phyloP scores from a whole-genome alignment of 192 early-diverging fungal species.

The Radiomyces spectabilis region DNA sequence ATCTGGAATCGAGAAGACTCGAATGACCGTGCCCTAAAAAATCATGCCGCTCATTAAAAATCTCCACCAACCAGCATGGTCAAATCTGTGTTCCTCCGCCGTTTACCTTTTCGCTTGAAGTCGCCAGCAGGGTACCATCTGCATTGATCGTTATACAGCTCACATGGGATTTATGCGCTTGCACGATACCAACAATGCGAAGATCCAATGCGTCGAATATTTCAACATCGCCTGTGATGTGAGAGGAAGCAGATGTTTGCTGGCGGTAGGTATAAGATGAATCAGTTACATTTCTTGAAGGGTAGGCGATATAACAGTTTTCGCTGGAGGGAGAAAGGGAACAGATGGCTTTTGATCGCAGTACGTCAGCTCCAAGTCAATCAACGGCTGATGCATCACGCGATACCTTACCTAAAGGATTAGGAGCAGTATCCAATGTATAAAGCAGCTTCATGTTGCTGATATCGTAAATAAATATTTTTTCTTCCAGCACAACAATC shows the following conservation, averaged over 20 bases:
- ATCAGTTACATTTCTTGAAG: constrained; percentile 57
- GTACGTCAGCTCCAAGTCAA: too few species aligned
- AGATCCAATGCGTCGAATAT: constrained; percentile 83
- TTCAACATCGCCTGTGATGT: constrained; percentile 70
- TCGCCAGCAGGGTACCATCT: constrained; percentile 87
- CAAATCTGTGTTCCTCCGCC: too few species aligned
- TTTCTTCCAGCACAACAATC: constrained; percentile 90
- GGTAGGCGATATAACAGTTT: constrained; percentile 92
- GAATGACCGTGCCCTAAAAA: constrained; percentile 81
- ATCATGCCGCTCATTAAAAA: too few species aligned
- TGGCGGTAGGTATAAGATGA: constrained; percentile 38
- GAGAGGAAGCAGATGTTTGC: constrained; percentile 33
- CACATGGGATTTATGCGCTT: constrained; percentile 89
- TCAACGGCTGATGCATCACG: not conserved
- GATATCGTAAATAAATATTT: constrained; percentile 96
- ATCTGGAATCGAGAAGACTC: constrained; percentile 84
- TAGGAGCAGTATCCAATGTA: constrained; percentile 90
- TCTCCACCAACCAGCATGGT: too few species aligned
- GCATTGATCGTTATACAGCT: constrained; percentile 79
- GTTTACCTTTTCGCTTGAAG: constrained; percentile 87
- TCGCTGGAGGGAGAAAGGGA: constrained; percentile 88
- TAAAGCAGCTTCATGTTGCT: constrained; percentile 96
- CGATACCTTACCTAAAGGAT: constrained; percentile 61
- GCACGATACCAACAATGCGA: constrained; percentile 87
- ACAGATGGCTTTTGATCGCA: constrained; percentile 84